Percentiles rank a stretch among this genome's conserved stretches.
These are phyloP conservation scores for Aspergillus hortae DNA, from an alignment of 2,329 filamentous ascomycete genomes.

Conservation along the genomic window DNA sequence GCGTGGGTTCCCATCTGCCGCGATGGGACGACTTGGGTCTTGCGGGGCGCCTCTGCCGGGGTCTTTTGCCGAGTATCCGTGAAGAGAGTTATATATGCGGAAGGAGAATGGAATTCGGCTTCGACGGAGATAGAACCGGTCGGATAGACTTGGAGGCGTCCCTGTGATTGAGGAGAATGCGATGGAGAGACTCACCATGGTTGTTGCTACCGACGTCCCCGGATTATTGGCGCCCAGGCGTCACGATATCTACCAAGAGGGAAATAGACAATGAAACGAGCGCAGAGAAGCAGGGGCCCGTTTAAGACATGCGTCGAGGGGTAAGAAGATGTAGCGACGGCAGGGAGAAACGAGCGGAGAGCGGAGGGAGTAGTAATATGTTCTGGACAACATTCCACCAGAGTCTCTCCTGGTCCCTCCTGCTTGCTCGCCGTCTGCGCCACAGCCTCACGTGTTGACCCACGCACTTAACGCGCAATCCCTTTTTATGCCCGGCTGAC, in stretches of 20 bases:
- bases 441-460: conserved; percentile 19
- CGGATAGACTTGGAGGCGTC: too few species aligned
- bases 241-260: conserved; percentile 27
- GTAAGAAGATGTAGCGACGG: conserved; percentile 1
- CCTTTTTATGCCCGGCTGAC: not conserved
- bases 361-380: conserved; percentile 1
- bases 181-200: conserved; percentile 27
- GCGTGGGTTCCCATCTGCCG: not conserved
- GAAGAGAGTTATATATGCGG: too few species aligned
- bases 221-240: conserved; percentile 26
- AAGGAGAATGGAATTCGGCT: too few species aligned
- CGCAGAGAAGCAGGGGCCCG: not conserved
- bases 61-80: too few species aligned
- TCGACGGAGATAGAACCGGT: too few species aligned
- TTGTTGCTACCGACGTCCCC: conserved; percentile 26
- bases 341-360: conserved; percentile 7
- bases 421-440: conserved; percentile 18
- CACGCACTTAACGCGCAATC: not conserved
- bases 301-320: not conserved
- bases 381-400: too few species aligned
- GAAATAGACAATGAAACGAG: conserved; percentile 11
- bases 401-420: not conserved
- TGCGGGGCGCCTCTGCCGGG: too few species aligned
- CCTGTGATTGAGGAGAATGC: too few species aligned
- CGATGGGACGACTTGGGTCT: not conserved